Evolutionary conservation across 2,329 filamentous ascomycete species (phyloP).

Genomic region (Fusarium sp.): DNA sequence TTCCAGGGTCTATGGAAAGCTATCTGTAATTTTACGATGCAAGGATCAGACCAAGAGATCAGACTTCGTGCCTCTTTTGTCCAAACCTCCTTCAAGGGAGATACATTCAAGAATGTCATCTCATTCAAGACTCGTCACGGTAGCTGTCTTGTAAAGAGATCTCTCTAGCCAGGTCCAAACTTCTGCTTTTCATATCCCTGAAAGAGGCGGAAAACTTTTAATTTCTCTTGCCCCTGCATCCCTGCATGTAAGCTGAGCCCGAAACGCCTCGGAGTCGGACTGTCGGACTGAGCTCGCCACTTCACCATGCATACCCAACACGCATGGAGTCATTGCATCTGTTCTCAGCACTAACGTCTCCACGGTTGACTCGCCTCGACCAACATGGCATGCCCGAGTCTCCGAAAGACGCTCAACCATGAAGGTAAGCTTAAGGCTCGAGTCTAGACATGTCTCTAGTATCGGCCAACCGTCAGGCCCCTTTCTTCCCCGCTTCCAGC

Average conservation of each 20-base stretch:
- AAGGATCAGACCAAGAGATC: not conserved
- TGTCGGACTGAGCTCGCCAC: not conserved
- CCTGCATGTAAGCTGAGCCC: not conserved
- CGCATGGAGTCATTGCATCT: not conserved
- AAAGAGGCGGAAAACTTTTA: not conserved
- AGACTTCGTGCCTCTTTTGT: not conserved
- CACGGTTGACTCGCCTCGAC: rapidly evolving
- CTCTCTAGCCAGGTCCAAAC: not conserved
- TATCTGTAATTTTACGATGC: not conserved
- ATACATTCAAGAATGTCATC: not conserved
- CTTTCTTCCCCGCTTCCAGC: not conserved
- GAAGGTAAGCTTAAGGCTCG: not conserved
- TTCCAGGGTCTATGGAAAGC: not conserved
- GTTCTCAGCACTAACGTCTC: not conserved
- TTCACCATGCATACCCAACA: not conserved
- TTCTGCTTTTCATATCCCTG: not conserved
- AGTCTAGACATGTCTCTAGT: not conserved
- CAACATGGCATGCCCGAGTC: not conserved
- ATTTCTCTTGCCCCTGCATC: not conserved
- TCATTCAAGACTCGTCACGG: not conserved
- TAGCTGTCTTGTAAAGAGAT: not conserved
- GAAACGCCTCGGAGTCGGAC: not conserved
- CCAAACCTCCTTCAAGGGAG: too few species aligned
- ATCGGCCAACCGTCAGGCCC: not conserved
- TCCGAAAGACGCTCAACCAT: not conserved